These are phyloP conservation scores for Backusella westeae DNA, from an alignment of 192 early-diverging fungal genomes.

Conservation along the genomic window DNA sequence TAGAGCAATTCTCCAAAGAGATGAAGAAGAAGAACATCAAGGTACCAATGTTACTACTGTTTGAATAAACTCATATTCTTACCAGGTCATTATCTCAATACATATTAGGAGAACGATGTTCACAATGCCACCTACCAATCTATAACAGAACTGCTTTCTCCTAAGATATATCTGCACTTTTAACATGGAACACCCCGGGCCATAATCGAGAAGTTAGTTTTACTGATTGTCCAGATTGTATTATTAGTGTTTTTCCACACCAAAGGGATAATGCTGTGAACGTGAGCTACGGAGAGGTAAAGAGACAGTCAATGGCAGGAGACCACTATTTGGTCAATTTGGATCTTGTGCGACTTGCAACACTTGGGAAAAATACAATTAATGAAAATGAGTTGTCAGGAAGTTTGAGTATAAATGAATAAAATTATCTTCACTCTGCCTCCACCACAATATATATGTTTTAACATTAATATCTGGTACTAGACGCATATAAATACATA, in stretches of 20 bases:
- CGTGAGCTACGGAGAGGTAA: slow-evolving; percentile 7
- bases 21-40: background rate
- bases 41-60: background rate
- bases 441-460: no score
- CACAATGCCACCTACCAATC: no score
- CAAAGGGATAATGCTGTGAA: slow-evolving; percentile 11
- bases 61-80: no score
- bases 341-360: slow-evolving; percentile 15
- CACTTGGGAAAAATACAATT: slow-evolving; percentile 7
- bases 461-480: no score
- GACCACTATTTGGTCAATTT: slow-evolving; percentile 14
- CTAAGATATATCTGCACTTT: background rate
- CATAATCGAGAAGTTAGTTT: slow-evolving; percentile 11
- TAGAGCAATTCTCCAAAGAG: no score
- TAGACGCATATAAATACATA: no score
- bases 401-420: background rate
- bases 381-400: background rate
- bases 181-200: background rate
- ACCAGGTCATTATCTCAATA: no score
- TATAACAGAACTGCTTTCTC: background rate
- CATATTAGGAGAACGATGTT: no score
- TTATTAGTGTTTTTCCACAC: slow-evolving; percentile 13
- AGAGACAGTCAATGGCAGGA: slow-evolving; percentile 12
- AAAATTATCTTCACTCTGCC: no score
- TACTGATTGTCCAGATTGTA: slow-evolving; percentile 19